These are phyloP conservation scores for Uncinocarpus reesii DNA, from an alignment of 2,329 filamentous ascomycete species.

Conservation along the genomic window DNA sequence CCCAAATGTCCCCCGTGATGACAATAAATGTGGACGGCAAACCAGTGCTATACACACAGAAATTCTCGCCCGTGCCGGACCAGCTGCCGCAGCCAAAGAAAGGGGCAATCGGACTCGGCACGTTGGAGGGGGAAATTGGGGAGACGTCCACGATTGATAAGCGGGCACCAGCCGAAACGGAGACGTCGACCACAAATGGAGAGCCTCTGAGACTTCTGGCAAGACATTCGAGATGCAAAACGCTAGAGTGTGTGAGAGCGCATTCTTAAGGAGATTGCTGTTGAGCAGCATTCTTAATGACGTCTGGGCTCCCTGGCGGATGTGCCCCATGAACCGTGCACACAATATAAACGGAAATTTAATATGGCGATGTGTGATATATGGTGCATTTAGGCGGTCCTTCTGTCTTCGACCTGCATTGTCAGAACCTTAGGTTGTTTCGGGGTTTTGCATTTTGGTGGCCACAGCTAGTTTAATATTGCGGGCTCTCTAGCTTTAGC, in stretches of 20 bases:
- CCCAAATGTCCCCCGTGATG: conserved; percentile 25
- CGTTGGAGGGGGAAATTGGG: conserved; percentile 19
- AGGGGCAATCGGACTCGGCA: conserved; percentile 27
- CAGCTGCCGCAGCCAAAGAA: conserved; percentile 24
- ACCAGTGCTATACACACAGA: conserved; percentile 22
- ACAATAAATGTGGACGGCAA: conserved; percentile 18
- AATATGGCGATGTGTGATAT: too few relatives aligned
- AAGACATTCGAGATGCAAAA: neutral
- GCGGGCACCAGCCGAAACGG: neutral
- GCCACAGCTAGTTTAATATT: too few relatives aligned
- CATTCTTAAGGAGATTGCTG: neutral
- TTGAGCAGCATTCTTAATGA: too few relatives aligned
- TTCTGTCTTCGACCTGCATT: too few relatives aligned
- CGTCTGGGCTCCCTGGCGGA: neutral
- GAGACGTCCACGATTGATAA: conserved; percentile 21
- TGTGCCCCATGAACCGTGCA: too few relatives aligned
- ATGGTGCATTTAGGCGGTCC: too few relatives aligned
- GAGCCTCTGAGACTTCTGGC: neutral
- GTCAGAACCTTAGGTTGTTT: too few relatives aligned
- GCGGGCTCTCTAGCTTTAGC: too few relatives aligned
- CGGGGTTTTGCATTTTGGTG: too few relatives aligned
- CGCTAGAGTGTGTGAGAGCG: neutral
- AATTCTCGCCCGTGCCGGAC: conserved; percentile 23
- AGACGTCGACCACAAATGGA: too few relatives aligned
- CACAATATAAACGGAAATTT: too few relatives aligned